Percentiles rank a stretch among this genome's conserved stretches.
Conservation (phyloP, 371 early-diverging fungal genomes). For the Lichtheimia hyalospora region DNA sequence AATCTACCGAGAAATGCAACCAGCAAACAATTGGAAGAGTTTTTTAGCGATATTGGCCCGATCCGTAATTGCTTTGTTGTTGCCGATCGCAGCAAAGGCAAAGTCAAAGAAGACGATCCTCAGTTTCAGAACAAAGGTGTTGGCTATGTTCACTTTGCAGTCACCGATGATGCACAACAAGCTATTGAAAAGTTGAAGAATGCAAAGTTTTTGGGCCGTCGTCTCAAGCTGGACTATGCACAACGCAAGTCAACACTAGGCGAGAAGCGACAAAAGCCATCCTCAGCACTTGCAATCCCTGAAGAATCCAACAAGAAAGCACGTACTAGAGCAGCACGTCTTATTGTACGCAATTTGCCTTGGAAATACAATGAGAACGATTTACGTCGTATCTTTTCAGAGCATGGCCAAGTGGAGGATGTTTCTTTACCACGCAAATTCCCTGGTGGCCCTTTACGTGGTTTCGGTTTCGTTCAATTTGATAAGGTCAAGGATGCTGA, state of each 20-base stretch:
- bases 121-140: constrained; percentile 72
- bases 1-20: constrained; percentile 82
- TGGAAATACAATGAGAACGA: constrained; percentile 76
- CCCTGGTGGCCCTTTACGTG: constrained; percentile 62
- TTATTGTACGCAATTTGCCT: constrained; percentile 91
- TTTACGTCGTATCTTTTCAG: constrained; percentile 55
- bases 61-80: constrained; percentile 90
- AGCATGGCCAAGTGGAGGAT: constrained; percentile 63
- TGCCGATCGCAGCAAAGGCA: constrained; percentile 37
- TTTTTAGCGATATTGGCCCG: constrained; percentile 90
- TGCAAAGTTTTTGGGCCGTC: constrained; percentile 64
- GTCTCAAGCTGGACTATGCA: constrained; percentile 80
- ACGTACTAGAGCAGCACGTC: constrained; percentile 55
- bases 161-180: constrained; percentile 84
- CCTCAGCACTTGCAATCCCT: background rate
- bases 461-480: constrained; percentile 13
- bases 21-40: constrained; percentile 77
- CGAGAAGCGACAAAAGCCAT: constrained; percentile 2
- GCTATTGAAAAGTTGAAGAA: constrained; percentile 75
- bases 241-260: constrained; percentile 19
- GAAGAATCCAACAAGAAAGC: background rate
- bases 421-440: constrained; percentile 77
- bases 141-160: constrained; percentile 89
- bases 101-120: constrained; percentile 28
- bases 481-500: constrained; percentile 8